A percentile compares a stretch with the other conserved stretches of the same genome.
Conservation (phyloP, 306 rosid species). For the Corylus americana region DNA sequence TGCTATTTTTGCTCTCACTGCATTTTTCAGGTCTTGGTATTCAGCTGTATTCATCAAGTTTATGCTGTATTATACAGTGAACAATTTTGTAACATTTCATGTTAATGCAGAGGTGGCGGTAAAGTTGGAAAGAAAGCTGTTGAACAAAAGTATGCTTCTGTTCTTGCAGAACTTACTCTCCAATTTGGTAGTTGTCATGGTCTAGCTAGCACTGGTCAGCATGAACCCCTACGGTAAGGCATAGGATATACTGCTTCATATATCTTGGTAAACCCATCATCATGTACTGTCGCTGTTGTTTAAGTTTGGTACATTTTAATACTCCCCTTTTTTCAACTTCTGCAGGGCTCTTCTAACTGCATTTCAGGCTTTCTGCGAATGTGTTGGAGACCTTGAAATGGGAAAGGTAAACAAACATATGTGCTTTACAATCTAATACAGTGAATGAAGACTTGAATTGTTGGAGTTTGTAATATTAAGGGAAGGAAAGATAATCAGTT, state of each 20-base stretch:
- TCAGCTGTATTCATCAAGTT: conserved; percentile 15
- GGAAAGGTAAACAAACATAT: conserved; percentile 71
- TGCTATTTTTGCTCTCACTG: conserved; percentile 83
- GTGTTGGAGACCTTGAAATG: conserved; percentile 99
- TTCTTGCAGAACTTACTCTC: conserved; percentile 88
- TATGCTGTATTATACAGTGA: conserved; percentile 21
- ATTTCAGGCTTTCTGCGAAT: conserved; percentile 95
- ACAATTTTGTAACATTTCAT: conserved; percentile 17
- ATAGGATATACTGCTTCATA: conserved; percentile 12
- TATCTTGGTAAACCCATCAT: conserved; percentile 13
- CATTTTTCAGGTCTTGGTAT: conserved; percentile 78
- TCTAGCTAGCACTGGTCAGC: conserved; percentile 70
- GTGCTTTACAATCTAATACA: background rate
- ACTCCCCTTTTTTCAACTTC: conserved; percentile 26
- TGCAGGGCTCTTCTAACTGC: conserved; percentile 90
- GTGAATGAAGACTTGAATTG: background rate
- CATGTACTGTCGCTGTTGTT: background rate
- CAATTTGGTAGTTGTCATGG: conserved; percentile 94
- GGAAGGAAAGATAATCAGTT: conserved; percentile 24
- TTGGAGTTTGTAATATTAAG: conserved; percentile 22
- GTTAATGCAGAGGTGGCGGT: conserved; percentile 90
- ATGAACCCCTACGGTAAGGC: conserved; percentile 76
- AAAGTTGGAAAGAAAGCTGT: conserved; percentile 92
- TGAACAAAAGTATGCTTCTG: conserved; percentile 87
- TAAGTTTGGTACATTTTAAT: background rate